Evolutionary conservation across 1,139 yeast species (phyloP).

Genomic region (Arxiozyma slooffiae): DNA sequence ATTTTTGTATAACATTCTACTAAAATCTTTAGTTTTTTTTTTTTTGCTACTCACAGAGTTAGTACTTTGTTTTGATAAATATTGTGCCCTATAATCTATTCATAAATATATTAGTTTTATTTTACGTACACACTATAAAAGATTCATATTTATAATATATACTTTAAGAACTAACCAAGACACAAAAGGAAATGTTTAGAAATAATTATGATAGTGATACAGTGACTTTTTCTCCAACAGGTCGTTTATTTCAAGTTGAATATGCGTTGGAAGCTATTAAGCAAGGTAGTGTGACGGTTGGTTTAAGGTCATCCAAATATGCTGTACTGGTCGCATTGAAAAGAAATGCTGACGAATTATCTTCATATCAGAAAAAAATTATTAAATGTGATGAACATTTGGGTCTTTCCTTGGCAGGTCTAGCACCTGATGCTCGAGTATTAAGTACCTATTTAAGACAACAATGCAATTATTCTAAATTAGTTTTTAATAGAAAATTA

Average conservation of each 20-base stretch:
- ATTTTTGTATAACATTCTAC: neutral
- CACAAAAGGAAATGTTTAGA: constrained; percentile 51
- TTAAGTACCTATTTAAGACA: constrained; percentile 80
- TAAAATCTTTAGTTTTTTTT: too few relatives aligned
- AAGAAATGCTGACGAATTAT: constrained; percentile 93
- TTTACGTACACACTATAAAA: neutral
- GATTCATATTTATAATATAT: too few relatives aligned
- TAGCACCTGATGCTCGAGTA: constrained; percentile 97
- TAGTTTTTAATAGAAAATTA: constrained; percentile 83
- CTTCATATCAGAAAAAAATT: constrained; percentile 90
- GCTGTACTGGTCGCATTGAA: constrained; percentile 90
- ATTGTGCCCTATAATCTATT: neutral
- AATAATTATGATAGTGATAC: constrained; percentile 97
- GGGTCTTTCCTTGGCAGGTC: constrained; percentile 93
- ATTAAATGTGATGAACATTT: constrained; percentile 85
- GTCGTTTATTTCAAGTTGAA: constrained; percentile 88
- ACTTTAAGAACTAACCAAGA: neutral
- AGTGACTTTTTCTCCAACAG: constrained; percentile 95
- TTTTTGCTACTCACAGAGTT: neutral
- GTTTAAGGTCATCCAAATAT: constrained; percentile 72
- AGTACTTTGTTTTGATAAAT: neutral
- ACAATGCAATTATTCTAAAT: constrained; percentile 79
- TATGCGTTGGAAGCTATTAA: constrained; percentile 96
- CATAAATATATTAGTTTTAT: neutral
- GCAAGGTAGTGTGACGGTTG: constrained; percentile 97